Evolutionary conservation across 1,284 basidiomycete species (phyloP).

Genomic region (Rhodotorula sp.): DNA sequence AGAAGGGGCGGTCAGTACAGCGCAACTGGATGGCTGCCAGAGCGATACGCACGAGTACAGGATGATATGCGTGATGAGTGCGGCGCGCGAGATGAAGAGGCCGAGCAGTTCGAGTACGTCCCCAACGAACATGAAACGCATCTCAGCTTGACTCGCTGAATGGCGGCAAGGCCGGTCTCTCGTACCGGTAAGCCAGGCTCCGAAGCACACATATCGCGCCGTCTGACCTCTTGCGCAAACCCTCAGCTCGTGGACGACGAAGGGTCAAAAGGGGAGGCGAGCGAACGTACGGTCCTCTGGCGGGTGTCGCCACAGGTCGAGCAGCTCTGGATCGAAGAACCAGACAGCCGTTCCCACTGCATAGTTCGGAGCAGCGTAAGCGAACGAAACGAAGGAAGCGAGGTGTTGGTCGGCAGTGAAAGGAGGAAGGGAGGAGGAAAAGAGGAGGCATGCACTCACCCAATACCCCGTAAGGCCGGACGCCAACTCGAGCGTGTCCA

Average conservation of each 20-base stretch:
- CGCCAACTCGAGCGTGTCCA: not conserved
- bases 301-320: conserved; percentile 2
- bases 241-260: not conserved
- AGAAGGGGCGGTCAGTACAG: not conserved
- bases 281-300: not conserved
- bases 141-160: not conserved
- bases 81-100: not conserved
- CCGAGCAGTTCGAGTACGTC: not conserved
- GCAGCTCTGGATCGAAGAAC: conserved; percentile 6
- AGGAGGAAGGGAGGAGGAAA: not conserved
- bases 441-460: not conserved
- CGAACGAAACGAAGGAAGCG: not conserved
- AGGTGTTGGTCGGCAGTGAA: not conserved
- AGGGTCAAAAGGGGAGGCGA: not conserved
- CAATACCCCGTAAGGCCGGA: conserved; percentile 3
- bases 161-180: not conserved
- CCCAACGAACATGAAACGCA: not conserved
- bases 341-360: not conserved
- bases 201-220: not conserved
- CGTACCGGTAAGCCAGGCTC: not conserved
- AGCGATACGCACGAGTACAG: not conserved
- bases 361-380: not conserved
- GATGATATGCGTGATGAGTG: not conserved
- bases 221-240: not conserved
- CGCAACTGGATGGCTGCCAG: not conserved